Evolutionary conservation across 257 asterid species (phyloP), one percentile per base, ranked within the genome.

Genomic region (Oldenlandia corymbosa): DNA sequence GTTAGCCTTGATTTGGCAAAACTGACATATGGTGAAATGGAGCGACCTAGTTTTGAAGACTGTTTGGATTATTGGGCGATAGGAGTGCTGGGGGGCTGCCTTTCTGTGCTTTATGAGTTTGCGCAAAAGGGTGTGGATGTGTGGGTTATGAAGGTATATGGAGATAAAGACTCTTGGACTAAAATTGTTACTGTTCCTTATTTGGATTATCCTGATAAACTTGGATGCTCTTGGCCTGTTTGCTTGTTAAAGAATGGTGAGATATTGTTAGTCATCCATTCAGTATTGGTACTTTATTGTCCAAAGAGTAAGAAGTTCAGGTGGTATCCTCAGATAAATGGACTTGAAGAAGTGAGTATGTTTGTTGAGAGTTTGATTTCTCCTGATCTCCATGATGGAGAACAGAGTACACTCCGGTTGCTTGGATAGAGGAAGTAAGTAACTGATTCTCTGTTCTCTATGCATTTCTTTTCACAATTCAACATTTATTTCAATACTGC

Each of bases 101-200:
- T 84, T 47, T 74, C 64, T 1, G 78, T 80, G 61, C 72, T 84
- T n/a, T 81, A 79, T 69, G 31, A 69, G 39, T 65, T 71, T 64
- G 12, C 18, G 14, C n/a, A 18, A 18, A 54, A 23, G 3, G 28
- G 59, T 42, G 77, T 67, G 0, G 85, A 83, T 58, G 49, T 84
- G 67, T 86, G 88, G 94, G 54, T 73, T 46, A 68, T 78, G 82
- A 69, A 73, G 69, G 60, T 78, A 46, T 73, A 71, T 56, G 74
- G 79, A 26, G 68, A 58, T 3, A 72, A 62, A 11, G 71, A 47
- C 30, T 71, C 68, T 6, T 86, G 87, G 91, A 71, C 67, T 14
- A 84, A 80, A 53, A 45, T 84, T 57, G n/a, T n/a, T n/a, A n/a
- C n/a, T n/a, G n/a, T n/a, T n/a, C n/a, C n/a, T n/a, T n/a, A n/a